Percentiles rank a stretch among this genome's conserved stretches.
phyloP scores from a whole-genome alignment of 176 grass and related monocot species.

The Miscanthus lutarioriparius region DNA sequence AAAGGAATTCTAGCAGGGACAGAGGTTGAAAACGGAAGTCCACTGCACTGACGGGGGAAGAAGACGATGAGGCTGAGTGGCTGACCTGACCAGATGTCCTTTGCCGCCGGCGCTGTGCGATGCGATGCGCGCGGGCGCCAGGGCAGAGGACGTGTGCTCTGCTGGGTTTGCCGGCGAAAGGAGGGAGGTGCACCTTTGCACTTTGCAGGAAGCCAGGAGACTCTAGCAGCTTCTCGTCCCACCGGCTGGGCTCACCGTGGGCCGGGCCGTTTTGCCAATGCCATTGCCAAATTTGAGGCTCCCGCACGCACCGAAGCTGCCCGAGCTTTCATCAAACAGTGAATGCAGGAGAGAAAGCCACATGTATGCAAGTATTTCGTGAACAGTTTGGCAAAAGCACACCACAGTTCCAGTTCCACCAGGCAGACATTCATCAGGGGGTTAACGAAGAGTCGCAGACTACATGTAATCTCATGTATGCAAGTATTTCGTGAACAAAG shows the following conservation, averaged over 20 bases:
- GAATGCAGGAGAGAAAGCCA: no score
- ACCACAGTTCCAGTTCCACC: not conserved
- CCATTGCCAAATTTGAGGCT: not conserved
- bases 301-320: no score
- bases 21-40: not conserved
- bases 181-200: no score
- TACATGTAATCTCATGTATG: not conserved
- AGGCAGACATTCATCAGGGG: not conserved
- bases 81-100: not conserved
- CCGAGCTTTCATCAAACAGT: no score
- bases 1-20: not conserved
- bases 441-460: not conserved
- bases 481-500: not conserved
- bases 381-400: not conserved
- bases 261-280: not conserved
- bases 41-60: not conserved
- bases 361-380: no score
- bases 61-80: not conserved
- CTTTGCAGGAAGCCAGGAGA: not conserved
- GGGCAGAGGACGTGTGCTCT: no score
- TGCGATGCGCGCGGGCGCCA: no score
- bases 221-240: not conserved
- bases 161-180: no score
- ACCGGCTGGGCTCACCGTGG: not conserved
- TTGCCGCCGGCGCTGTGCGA: not conserved